Conservation (phyloP, 2,329 filamentous ascomycete genomes). For the Alternaria tenuissima region DNA sequence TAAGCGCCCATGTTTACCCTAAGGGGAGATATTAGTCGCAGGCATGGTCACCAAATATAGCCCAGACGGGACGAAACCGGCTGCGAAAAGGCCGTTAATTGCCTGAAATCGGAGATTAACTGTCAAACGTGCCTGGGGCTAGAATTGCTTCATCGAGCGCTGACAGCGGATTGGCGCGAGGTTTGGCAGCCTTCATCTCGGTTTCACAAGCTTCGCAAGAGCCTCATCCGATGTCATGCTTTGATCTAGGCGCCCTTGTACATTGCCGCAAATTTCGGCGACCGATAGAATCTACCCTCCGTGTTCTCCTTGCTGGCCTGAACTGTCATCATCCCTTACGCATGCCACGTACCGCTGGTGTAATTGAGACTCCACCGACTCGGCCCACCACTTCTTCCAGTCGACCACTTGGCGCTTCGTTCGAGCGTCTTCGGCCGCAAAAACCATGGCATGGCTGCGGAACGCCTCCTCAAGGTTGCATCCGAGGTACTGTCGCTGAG, state of each 20-base stretch:
- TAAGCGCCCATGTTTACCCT: slow-evolving; percentile 41
- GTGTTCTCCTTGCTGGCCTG: slow-evolving; percentile 6
- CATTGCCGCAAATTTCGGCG: slow-evolving; percentile 16
- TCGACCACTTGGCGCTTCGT: slow-evolving; percentile 72
- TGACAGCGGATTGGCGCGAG: slow-evolving; percentile 24
- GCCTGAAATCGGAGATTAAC: slow-evolving; percentile 27
- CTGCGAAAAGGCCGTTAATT: slow-evolving; percentile 42
- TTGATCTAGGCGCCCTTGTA: slow-evolving; percentile 41
- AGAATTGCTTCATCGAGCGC: slow-evolving; percentile 25
- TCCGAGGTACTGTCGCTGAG: slow-evolving; percentile 79
- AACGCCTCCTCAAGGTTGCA: slow-evolving; percentile 87
- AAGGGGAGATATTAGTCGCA: slow-evolving; percentile 34
- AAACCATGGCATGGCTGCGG: slow-evolving; percentile 90
- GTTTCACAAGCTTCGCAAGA: slow-evolving; percentile 24
- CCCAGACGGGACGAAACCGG: slow-evolving; percentile 36
- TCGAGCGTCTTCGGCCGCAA: slow-evolving; percentile 90
- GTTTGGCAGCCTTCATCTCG: slow-evolving; percentile 24
- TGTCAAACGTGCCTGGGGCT: slow-evolving; percentile 31
- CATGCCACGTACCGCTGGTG: slow-evolving; percentile 17
- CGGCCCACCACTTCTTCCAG: slow-evolving; percentile 79
- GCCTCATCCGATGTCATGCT: slow-evolving; percentile 31
- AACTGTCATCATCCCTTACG: slow-evolving; percentile 9
- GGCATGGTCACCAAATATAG: slow-evolving; percentile 45
- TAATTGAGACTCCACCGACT: slow-evolving; percentile 56
- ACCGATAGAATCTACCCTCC: slow-evolving; percentile 6